Percentiles rank a stretch among this genome's conserved stretches.
phyloP scores from a whole-genome alignment of 1,284 basidiomycete genomes.

The Ganoderma lingzhi region DNA sequence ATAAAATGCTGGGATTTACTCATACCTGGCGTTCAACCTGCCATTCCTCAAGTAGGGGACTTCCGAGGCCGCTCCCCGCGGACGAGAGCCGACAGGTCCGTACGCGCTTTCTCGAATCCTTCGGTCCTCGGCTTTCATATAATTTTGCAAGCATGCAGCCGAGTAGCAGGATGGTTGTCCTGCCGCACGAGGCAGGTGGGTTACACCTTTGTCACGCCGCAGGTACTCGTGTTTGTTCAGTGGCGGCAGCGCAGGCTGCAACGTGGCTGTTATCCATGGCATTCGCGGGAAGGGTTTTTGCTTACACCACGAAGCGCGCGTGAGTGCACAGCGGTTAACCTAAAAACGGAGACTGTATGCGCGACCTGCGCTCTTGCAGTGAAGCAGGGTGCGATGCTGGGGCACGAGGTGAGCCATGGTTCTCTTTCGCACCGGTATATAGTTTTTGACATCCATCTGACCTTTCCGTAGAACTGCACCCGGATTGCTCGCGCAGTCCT shows the following conservation, averaged over 20 bases:
- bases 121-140: constrained; percentile 14
- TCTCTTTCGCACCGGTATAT: constrained; percentile 1
- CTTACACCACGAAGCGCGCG: not conserved
- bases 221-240: constrained; percentile 1
- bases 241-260: constrained; percentile 13
- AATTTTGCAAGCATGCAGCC: not conserved
- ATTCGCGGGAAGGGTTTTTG: constrained; percentile 7
- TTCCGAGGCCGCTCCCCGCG: constrained; percentile 12
- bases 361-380: not conserved
- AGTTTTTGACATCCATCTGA: not conserved
- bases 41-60: constrained; percentile 1
- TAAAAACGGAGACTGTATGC: not conserved
- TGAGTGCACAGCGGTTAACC: not conserved
- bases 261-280: constrained; percentile 1
- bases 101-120: constrained; percentile 2
- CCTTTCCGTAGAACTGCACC: not conserved
- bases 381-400: not conserved
- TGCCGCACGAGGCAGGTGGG: not conserved
- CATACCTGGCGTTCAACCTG: not conserved
- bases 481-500: not conserved
- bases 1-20: not conserved
- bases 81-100: constrained; percentile 13
- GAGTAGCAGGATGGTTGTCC: not conserved
- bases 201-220: not conserved
- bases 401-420: not conserved